Conservation (phyloP, 139 green algal species). For the Ettlia oleoabundans region DNA sequence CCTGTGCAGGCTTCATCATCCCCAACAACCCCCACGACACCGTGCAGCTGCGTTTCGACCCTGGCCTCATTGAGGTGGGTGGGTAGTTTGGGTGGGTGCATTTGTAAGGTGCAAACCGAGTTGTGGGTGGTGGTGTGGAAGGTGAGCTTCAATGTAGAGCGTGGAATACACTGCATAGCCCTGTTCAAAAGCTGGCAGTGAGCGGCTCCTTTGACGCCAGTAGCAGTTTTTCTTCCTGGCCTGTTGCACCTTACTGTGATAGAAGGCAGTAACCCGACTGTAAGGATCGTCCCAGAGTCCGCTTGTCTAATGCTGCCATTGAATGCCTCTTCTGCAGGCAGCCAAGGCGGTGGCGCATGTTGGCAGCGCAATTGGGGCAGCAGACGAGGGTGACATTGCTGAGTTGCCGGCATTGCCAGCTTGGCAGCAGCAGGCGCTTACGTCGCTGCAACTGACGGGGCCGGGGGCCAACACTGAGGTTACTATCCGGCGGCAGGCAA, state of each 20-base stretch:
- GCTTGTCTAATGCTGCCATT: neutral
- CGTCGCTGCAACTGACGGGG: slow-evolving; percentile 48
- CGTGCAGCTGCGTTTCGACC: slow-evolving; percentile 80
- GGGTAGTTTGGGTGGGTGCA: neutral
- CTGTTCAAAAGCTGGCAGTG: too few relatives aligned
- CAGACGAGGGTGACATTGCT: neutral
- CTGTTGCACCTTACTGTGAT: too few relatives aligned
- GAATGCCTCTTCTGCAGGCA: slow-evolving; percentile 41
- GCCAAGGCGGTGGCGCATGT: slow-evolving; percentile 53
- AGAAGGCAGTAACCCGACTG: too few relatives aligned
- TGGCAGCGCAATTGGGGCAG: neutral
- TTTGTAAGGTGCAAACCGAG: neutral
- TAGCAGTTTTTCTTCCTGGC: neutral
- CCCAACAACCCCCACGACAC: slow-evolving; percentile 77
- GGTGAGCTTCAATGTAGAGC: too few relatives aligned
- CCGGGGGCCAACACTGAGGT: slow-evolving; percentile 51
- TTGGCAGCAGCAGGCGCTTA: slow-evolving; percentile 56
- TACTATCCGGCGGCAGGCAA: neutral
- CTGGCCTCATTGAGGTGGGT: slow-evolving; percentile 61
- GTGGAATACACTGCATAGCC: too few relatives aligned
- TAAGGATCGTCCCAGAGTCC: too few relatives aligned
- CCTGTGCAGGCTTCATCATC: slow-evolving; percentile 73
- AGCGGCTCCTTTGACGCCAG: neutral
- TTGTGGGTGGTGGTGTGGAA: too few relatives aligned
- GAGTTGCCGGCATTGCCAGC: slow-evolving; percentile 46